Evolutionary conservation across 2,329 filamentous ascomycete species (phyloP).

Genomic region (Amesomyces nigricolor): DNA sequence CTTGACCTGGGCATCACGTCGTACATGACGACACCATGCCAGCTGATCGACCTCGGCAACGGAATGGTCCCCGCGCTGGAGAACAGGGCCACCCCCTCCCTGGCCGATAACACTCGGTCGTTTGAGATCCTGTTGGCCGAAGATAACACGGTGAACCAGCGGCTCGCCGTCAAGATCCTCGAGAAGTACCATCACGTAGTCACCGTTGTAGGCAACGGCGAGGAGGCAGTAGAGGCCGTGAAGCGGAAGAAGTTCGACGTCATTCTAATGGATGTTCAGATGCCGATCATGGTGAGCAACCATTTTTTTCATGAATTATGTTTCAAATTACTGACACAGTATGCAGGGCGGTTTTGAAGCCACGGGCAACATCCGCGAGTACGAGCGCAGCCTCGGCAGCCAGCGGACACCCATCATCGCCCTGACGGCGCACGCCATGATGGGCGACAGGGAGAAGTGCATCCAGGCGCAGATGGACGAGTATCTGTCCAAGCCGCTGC

Average conservation of each 20-base stretch:
- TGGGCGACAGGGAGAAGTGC: conserved; percentile 95
- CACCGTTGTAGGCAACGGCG: conserved; percentile 89
- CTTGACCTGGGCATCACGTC: conserved; percentile 95
- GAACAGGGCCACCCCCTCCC: conserved; percentile 82
- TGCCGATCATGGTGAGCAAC: conserved; percentile 87
- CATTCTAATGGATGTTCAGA: conserved; percentile 98
- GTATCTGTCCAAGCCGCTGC: conserved; percentile 92
- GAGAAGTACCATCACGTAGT: conserved; percentile 94
- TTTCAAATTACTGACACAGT: conserved; percentile 33
- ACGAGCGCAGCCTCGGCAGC: conserved; percentile 74
- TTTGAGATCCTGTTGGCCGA: conserved; percentile 94
- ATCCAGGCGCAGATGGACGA: conserved; percentile 99
- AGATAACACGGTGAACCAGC: conserved; percentile 96
- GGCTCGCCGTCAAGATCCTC: conserved; percentile 90
- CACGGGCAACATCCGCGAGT: conserved; percentile 92
- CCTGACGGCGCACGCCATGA: conserved; percentile 95
- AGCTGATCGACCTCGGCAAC: conserved; percentile 89
- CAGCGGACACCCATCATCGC: conserved; percentile 92
- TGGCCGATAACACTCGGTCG: conserved; percentile 89
- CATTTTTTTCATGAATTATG: not conserved
- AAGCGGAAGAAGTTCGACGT: conserved; percentile 92
- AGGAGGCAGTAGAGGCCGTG: conserved; percentile 88
- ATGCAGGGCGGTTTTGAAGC: conserved; percentile 86
- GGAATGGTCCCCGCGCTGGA: conserved; percentile 94
- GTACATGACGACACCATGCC: conserved; percentile 96